A percentile compares a stretch with the other conserved stretches of the same genome.
phyloP scores from a whole-genome alignment of 2,329 filamentous ascomycete species.

The Penicillium olsonii region DNA sequence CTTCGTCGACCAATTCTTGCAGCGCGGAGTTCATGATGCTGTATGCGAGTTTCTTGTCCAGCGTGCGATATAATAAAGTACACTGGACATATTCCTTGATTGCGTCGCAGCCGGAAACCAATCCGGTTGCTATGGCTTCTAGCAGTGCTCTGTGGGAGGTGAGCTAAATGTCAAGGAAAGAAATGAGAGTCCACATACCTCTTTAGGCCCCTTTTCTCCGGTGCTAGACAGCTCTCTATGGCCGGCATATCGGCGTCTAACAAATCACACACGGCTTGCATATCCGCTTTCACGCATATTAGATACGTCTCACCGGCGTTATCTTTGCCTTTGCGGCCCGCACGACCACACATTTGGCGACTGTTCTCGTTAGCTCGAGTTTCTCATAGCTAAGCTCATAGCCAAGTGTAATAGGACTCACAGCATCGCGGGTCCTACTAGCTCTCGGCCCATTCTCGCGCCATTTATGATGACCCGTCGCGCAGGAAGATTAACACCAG shows the following conservation, averaged over 20 bases:
- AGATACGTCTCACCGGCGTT: conserved; percentile 76
- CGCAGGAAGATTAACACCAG: conserved; percentile 75
- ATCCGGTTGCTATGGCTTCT: conserved; percentile 67
- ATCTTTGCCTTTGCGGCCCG: conserved; percentile 76
- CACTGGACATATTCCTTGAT: conserved; percentile 69
- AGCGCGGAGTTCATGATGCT: conserved; percentile 62
- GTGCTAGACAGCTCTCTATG: conserved; percentile 67
- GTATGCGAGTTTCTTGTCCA: conserved; percentile 52
- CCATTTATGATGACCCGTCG: conserved; percentile 74
- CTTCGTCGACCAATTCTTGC: conserved; percentile 56
- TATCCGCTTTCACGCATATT: conserved; percentile 68
- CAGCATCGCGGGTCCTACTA: conserved; percentile 77
- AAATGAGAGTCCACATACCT: conserved; percentile 45
- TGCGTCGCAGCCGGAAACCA: conserved; percentile 66
- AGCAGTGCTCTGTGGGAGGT: conserved; percentile 61
- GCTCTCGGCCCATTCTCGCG: conserved; percentile 72
- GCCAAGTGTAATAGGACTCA: conserved; percentile 30
- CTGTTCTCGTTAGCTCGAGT: conserved; percentile 35
- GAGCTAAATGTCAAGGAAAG: neutral
- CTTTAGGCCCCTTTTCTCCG: conserved; percentile 68
- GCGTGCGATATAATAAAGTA: conserved; percentile 65
- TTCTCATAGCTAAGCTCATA: too few species aligned
- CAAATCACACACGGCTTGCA: conserved; percentile 69
- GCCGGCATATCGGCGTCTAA: conserved; percentile 72
- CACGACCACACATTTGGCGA: conserved; percentile 76